A percentile compares a stretch with the other conserved stretches of the same genome.
Conservation (phyloP, 768 basidiomycete species). For the Leccinum barrowsii region DNA sequence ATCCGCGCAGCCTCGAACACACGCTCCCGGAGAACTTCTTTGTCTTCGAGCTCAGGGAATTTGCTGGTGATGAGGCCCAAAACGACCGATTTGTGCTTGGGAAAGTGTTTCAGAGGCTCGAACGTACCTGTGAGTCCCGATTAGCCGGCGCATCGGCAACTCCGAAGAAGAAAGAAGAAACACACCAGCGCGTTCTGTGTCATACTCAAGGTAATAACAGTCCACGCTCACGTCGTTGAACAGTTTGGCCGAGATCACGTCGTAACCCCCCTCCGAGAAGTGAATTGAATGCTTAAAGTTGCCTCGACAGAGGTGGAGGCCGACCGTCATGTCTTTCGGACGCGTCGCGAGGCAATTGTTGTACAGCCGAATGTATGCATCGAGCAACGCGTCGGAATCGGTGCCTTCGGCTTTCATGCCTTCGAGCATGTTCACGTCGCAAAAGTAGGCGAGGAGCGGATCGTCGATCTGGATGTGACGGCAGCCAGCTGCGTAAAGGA, state of each 20-base stretch:
- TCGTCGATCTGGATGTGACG: slow-evolving; percentile 46
- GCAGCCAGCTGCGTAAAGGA: slow-evolving; percentile 42
- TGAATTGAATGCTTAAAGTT: slow-evolving; percentile 31
- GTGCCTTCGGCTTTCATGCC: slow-evolving; percentile 59
- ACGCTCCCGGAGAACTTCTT: slow-evolving; percentile 1
- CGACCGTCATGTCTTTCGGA: slow-evolving; percentile 38
- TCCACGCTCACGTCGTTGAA: slow-evolving; percentile 44
- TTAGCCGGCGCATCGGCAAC: not conserved
- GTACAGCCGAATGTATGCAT: slow-evolving; percentile 50
- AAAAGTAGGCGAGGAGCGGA: slow-evolving; percentile 59
- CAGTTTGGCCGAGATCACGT: slow-evolving; percentile 41
- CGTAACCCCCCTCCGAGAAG: slow-evolving; percentile 46
- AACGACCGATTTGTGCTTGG: slow-evolving; percentile 37
- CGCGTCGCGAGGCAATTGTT: slow-evolving; percentile 35
- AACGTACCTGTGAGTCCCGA: slow-evolving; percentile 24
- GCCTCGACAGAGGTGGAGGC: slow-evolving; percentile 46
- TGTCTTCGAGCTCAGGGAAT: slow-evolving; percentile 41
- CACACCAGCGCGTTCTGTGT: slow-evolving; percentile 44
- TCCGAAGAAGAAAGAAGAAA: not conserved
- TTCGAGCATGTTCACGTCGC: slow-evolving; percentile 50
- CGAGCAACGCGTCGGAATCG: slow-evolving; percentile 61
- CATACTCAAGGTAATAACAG: slow-evolving; percentile 47
- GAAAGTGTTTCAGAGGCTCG: slow-evolving; percentile 31
- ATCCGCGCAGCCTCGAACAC: not conserved
- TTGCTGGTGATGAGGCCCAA: slow-evolving; percentile 45